Percentiles rank a stretch among this genome's conserved stretches.
Conservation (phyloP, 768 basidiomycete genomes). For the Pleurotus tuber-regium region DNA sequence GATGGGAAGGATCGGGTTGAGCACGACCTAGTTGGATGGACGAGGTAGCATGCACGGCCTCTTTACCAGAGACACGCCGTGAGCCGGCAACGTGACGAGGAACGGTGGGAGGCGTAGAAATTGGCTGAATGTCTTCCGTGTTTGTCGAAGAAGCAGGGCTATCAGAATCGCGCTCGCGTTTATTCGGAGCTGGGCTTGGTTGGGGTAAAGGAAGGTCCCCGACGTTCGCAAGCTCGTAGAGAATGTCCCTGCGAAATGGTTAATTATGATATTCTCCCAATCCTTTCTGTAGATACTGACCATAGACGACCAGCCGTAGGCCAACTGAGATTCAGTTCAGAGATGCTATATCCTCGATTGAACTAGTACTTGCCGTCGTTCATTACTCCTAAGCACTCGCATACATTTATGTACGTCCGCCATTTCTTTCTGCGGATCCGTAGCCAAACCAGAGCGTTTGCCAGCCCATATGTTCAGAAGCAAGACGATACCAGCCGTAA, state of each 20-base stretch:
- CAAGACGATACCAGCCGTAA: conserved; percentile 49
- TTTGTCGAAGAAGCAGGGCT: conserved; percentile 25
- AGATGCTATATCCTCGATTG: neutral
- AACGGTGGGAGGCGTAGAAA: conserved; percentile 16
- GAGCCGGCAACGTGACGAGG: conserved; percentile 33
- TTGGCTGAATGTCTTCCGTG: conserved; percentile 25
- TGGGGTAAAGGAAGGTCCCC: conserved; percentile 20
- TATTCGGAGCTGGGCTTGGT: conserved; percentile 25
- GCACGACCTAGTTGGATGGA: conserved; percentile 2
- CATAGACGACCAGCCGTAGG: conserved; percentile 37
- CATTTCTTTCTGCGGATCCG: conserved; percentile 51
- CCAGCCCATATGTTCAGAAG: conserved; percentile 68
- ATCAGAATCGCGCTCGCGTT: conserved; percentile 51
- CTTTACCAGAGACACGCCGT: conserved; percentile 24
- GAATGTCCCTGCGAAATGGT: conserved; percentile 15
- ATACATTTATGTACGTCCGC: conserved; percentile 61
- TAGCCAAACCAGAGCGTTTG: conserved; percentile 41
- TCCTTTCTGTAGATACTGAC: conserved; percentile 29
- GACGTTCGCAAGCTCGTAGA: conserved; percentile 19
- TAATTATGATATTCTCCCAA: too few species aligned
- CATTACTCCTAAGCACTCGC: conserved; percentile 42
- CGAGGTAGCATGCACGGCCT: conserved; percentile 13
- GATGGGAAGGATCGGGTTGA: conserved; percentile 13
- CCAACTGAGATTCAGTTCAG: conserved; percentile 29
- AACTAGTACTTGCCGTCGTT: conserved; percentile 30